Evolutionary conservation across 768 basidiomycete species (phyloP).

Genomic region (Lentinula aciculospora): DNA sequence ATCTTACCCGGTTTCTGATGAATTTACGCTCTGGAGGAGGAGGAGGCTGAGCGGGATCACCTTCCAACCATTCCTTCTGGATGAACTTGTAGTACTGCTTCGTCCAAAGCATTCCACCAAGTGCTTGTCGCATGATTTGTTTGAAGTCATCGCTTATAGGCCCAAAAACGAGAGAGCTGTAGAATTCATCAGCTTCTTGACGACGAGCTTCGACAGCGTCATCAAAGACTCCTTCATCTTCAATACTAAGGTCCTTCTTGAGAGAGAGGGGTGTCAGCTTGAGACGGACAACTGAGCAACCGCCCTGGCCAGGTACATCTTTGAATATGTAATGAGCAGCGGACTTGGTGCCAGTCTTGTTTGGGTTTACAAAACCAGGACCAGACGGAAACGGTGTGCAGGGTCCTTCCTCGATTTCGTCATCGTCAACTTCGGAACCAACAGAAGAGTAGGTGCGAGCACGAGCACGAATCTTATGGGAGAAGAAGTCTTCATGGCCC

Average conservation of each 20-base stretch:
- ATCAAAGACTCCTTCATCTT: slow-evolving; percentile 89
- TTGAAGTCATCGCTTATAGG: slow-evolving; percentile 88
- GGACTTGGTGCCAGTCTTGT: slow-evolving; percentile 83
- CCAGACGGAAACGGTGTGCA: slow-evolving; percentile 54
- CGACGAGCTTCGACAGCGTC: slow-evolving; percentile 84
- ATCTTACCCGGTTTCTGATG: slow-evolving; percentile 72
- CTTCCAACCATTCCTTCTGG: slow-evolving; percentile 94
- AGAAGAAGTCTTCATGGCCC: slow-evolving; percentile 39
- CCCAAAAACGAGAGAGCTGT: slow-evolving; percentile 71
- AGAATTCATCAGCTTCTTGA: slow-evolving; percentile 96
- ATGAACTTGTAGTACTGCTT: slow-evolving; percentile 97
- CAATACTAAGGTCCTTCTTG: slow-evolving; percentile 71
- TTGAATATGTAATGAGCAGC: slow-evolving; percentile 88
- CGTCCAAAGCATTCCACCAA: slow-evolving; percentile 97
- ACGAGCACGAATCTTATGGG: slow-evolving; percentile 37
- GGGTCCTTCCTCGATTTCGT: slow-evolving; percentile 42
- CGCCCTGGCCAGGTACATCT: slow-evolving; percentile 85
- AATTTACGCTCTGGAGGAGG: slow-evolving; percentile 87
- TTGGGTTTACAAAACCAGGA: slow-evolving; percentile 75
- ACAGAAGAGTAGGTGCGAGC: slow-evolving; percentile 40
- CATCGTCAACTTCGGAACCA: slow-evolving; percentile 30
- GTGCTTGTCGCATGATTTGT: slow-evolving; percentile 94
- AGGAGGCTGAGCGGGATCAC: slow-evolving; percentile 91
- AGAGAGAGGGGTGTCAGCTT: slow-evolving; percentile 80
- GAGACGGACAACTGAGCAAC: slow-evolving; percentile 90